A percentile compares a stretch with the other conserved stretches of the same genome.
Evolutionary conservation across 306 rosid species (phyloP).

Genomic region (Psophocarpus tetragonolobus): DNA sequence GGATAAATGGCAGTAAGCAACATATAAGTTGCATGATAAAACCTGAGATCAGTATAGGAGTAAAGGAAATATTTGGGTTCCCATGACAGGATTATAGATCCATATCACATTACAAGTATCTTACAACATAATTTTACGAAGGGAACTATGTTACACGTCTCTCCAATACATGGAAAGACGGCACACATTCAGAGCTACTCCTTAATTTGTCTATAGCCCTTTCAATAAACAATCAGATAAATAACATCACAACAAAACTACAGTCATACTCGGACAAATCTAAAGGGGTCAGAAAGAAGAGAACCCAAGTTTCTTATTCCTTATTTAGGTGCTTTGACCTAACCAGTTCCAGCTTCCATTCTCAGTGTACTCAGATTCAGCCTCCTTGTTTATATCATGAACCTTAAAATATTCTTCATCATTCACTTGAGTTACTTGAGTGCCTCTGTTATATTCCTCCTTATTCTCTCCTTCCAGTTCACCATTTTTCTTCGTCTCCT

Average conservation of each 20-base stretch:
- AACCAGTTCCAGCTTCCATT: slow-evolving; percentile 54
- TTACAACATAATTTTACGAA: slow-evolving; percentile 57
- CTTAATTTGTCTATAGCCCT: slow-evolving; percentile 51
- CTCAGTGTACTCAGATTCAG: slow-evolving; percentile 49
- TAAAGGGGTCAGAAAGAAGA: slow-evolving; percentile 52
- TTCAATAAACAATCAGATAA: slow-evolving; percentile 66
- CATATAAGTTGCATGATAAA: not conserved
- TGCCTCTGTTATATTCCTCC: slow-evolving; percentile 39
- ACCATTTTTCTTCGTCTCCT: slow-evolving; percentile 45
- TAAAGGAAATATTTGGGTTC: slow-evolving; percentile 31
- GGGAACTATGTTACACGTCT: slow-evolving; percentile 54
- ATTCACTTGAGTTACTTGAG: slow-evolving; percentile 42
- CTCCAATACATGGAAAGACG: slow-evolving; percentile 52
- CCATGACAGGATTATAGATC: slow-evolving; percentile 35
- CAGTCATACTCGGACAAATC: slow-evolving; percentile 51
- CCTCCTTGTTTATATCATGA: slow-evolving; percentile 46
- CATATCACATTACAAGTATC: slow-evolving; percentile 57
- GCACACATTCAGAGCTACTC: slow-evolving; percentile 66
- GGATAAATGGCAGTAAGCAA: not conserved
- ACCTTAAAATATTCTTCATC: slow-evolving; percentile 42
- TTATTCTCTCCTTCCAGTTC: slow-evolving; percentile 57
- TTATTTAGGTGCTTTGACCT: slow-evolving; percentile 42
- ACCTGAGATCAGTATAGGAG: not conserved
- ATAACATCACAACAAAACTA: slow-evolving; percentile 62
- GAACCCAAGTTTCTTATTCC: slow-evolving; percentile 39